Evolutionary conservation across 2,329 filamentous ascomycete species (phyloP), one percentile per base, ranked within the genome.

Genomic region (Talaromyces albobiverticillius): DNA sequence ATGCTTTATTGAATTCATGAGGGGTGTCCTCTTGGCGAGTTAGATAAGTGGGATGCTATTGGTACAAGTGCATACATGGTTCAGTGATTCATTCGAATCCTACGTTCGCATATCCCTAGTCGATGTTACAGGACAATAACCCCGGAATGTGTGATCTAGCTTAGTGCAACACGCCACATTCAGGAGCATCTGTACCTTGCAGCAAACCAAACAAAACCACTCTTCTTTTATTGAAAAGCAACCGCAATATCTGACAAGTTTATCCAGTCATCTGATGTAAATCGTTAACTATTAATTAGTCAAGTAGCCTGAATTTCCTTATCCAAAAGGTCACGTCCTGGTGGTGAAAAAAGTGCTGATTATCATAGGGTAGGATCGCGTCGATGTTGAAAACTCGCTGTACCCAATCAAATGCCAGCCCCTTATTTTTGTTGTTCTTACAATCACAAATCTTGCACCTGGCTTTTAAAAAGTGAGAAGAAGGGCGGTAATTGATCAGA

Each of bases 311-410:
- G 48, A 32, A n/a, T n/a, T n/a, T n/a, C 34, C 31, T 34, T 34
- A 49, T 34, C 34, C 22, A 29, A 49, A 40, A 18, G 46, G 46
- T 34, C 23, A 34, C 31, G 31, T 34, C 31, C 31, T 34, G 5
- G 13, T 10, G n/a, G 48, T 50, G 32, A 29, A 34, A 10, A 10
- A 34, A 38, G 34, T 51, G 31, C n/a, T 13, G 23, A 25, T 43
- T 43, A 34, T 31, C n/a, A 41, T 40, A 51, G 48, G 42, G 48
- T 51, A 51, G 48, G 48, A 51, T 51, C 48, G 48, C 48, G 36
- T 51, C 38, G 13, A 34, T 20, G 43, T 51, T 38, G 36, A 51
- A 43, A 51, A 23, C 23, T 20, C 16, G 14, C 23, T 10, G 20
- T 29, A 14, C 22, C 48, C 38, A 51, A 51, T 51, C 48, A 51